Base-by-base conservation (phyloP, 2,329 filamentous ascomycete species). In the Colletotrichum sp. region DNA sequence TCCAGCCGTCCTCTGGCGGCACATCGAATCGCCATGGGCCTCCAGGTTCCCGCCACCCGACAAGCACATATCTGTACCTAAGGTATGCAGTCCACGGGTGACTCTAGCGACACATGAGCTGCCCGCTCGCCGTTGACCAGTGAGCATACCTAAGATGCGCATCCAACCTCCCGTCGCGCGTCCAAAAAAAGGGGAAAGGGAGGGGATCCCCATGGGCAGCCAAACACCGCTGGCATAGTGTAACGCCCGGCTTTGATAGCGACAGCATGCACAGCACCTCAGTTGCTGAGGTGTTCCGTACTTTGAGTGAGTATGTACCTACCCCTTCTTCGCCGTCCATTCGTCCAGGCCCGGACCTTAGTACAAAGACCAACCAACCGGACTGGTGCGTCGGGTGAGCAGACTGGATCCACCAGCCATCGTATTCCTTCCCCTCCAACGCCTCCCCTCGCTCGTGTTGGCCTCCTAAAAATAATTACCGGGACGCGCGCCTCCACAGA, bases 401-500 rank as follows among this genome's bases (percentile, higher is more conserved):
- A 38, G 36, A 58, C 58, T 30, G 61, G 69, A 48, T 72, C 73
- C 73, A 75, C 73, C 55, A 26, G 61, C 28, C 69, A 75, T 75
- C 73, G 73, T 75, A 75, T 75, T 75, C 63, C 69, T 75, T 38
- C 52, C 71, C 67, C 66, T 36, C 52, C 70, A 48, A 28, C 61
- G 16, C 43, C 69, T 30, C 70, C 63, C 24, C 52, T 70, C 58
- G 30, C 69, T 75, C 73, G 73, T 75, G 69, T 75, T 75, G 69
- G 43, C 69, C 32, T 67, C 55, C 73, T 75, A 75, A 75, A 75
- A 75, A 75, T 75, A 75, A 72, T 71, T 57, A 57, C 38, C 63
- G 24, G 30, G 38, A 64, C 57, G 67, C 69, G 63, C 69, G 16
- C 69, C 73, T 75, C 73, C 73, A 75, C 73, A 67, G 26, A 66